phyloP scores from a whole-genome alignment of 1,284 basidiomycete species.

The Austropuccinia psidii region DNA sequence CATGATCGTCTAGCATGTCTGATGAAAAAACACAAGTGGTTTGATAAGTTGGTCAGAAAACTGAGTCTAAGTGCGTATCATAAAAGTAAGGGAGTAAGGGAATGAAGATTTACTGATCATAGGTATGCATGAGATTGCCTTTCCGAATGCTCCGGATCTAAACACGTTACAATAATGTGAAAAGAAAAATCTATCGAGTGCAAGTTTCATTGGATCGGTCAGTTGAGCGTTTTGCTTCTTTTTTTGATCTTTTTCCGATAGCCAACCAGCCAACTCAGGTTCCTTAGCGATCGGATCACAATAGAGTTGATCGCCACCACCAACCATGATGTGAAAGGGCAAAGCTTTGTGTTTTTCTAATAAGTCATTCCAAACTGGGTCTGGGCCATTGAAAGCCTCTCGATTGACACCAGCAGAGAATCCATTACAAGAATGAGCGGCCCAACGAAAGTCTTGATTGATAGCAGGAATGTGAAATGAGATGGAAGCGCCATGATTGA shows the following conservation, averaged over 20 bases:
- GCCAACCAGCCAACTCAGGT: constrained; percentile 64
- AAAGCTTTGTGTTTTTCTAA: constrained; percentile 66
- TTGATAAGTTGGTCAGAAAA: background rate
- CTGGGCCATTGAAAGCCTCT: constrained; percentile 54
- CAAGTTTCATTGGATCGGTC: constrained; percentile 63
- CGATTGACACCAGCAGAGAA: constrained; percentile 55
- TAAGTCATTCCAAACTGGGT: constrained; percentile 79
- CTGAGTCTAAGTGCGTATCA: background rate
- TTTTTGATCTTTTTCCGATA: constrained; percentile 59
- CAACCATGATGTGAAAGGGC: constrained; percentile 77
- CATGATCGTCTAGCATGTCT: constrained; percentile 59
- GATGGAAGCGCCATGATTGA: constrained; percentile 59
- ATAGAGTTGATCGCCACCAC: constrained; percentile 58
- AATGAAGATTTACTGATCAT: constrained; percentile 57
- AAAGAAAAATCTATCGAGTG: constrained; percentile 67
- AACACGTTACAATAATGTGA: constrained; percentile 53
- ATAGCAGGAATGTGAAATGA: constrained; percentile 76
- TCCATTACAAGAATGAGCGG: constrained; percentile 65
- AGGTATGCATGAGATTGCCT: constrained; percentile 71
- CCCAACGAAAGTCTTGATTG: constrained; percentile 82
- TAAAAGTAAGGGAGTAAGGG: background rate
- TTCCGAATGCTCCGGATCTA: constrained; percentile 79
- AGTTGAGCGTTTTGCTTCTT: constrained; percentile 60
- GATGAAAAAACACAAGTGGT: constrained; percentile 27
- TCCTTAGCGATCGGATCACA: constrained; percentile 55